Evolutionary conservation across 2,329 filamentous ascomycete species (phyloP), one percentile per base, ranked within the genome.

Genomic region (Beauveria rudraprayagi): DNA sequence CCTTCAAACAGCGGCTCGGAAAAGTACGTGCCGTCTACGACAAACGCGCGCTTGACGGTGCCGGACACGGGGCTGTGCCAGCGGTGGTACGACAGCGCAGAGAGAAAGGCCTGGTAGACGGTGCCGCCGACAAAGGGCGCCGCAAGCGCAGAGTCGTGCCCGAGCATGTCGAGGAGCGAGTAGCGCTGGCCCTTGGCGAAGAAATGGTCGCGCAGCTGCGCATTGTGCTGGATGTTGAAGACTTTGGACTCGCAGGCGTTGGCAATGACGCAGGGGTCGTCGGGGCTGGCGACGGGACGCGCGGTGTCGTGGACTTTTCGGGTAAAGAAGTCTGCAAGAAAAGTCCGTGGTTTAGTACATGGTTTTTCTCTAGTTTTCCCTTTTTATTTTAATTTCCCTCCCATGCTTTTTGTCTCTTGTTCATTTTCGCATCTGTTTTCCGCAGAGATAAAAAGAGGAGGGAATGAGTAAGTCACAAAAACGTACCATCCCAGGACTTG

Each of bases 1-100:
- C 68, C 72, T 51, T 77, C 71, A 40, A 72, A 75, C 1, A 79
- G 71, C 56, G 77, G 77, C 71, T 88, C 86, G 28, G 83, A 84
- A 66, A 86, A 90, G 71, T 90, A 91, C 0, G 86, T 88, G 1
- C 88, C 88, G 28, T 84, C 80, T 4, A 82, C 70, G 1, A 86
- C 77, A 61, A 81, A 85, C 0, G 81, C 80, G 59, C 83, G 82
- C 48, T 77, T 75, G n/a, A 90, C 74, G 5, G 70, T 84, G 0
- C 88, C 88, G 4, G 76, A 80, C 0, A 90, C 80, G n/a, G 88
- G 88, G 0, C 82, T 71, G 72, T 90, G 86, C 88, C 88, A 90
- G 34, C 87, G 80, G 71, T 90, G 88, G 70, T 91, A 90, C 48
- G 81, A 86, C 59, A 88, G 72, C 0, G 86, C 83, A 5, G 80